Percentiles rank a stretch among this genome's conserved stretches.
phyloP scores from a whole-genome alignment of 148 eudicot species.

The Vaccinium vitisidaea region DNA sequence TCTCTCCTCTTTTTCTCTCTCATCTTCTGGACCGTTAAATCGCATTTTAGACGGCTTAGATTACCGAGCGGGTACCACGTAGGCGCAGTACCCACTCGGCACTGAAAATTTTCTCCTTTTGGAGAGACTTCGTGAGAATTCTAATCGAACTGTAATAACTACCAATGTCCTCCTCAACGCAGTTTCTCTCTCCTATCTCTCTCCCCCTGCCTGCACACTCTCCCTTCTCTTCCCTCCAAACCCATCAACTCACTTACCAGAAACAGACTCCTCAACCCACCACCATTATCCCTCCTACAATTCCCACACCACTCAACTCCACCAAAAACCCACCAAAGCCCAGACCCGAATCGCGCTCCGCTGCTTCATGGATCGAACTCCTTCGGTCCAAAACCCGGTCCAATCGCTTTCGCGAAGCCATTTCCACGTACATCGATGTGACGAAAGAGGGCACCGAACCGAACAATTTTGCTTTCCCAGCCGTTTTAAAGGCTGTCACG shows the following conservation, averaged over 20 bases:
- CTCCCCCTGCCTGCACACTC: conserved; percentile 10
- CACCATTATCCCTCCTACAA: conserved; percentile 1
- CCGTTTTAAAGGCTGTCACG: conserved; percentile 61
- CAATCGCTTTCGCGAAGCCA: conserved; percentile 46
- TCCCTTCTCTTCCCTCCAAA: conserved; percentile 16
- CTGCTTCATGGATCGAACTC: conserved; percentile 54
- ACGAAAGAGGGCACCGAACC: conserved; percentile 40
- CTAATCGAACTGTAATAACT: background rate
- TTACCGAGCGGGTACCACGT: too few species aligned
- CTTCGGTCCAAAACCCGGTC: conserved; percentile 66
- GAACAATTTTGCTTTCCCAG: conserved; percentile 65
- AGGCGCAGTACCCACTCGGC: too few species aligned
- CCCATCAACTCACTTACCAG: conserved; percentile 6
- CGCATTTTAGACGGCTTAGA: too few species aligned
- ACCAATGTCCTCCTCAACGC: conserved; percentile 16
- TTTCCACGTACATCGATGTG: conserved; percentile 66
- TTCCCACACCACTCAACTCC: conserved; percentile 12
- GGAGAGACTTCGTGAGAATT: background rate
- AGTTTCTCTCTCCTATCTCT: conserved; percentile 14
- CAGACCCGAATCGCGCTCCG: conserved; percentile 32
- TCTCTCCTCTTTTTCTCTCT: too few species aligned
- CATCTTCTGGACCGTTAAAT: too few species aligned
- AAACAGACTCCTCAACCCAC: conserved; percentile 11
- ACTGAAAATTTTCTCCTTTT: too few species aligned
- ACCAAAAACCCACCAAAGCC: conserved; percentile 30